phyloP scores from a whole-genome alignment of 2,329 filamentous ascomycete species.

The Orbilia brochopaga region DNA sequence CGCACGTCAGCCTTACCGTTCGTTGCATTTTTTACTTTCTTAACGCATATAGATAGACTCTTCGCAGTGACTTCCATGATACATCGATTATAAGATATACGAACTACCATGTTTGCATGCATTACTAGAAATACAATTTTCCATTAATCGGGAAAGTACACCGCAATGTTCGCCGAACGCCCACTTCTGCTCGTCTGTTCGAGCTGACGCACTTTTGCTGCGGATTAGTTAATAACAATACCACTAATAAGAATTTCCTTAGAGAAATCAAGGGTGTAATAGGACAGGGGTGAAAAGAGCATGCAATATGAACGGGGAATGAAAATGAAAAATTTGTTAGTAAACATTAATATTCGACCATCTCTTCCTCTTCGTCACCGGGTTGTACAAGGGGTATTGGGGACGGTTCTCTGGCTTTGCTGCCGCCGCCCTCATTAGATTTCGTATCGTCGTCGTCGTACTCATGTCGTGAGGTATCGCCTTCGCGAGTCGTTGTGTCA shows the following conservation, averaged over 20 bases:
- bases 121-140: constrained; percentile 14
- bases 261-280: background rate
- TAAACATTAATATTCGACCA: constrained; percentile 46
- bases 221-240: background rate
- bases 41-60: constrained; percentile 29
- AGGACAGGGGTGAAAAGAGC: constrained; percentile 1
- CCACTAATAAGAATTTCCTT: background rate
- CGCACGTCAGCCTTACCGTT: background rate
- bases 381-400: constrained; percentile 13
- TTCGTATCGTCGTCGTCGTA: constrained; percentile 1
- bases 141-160: constrained; percentile 1
- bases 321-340: constrained; percentile 12
- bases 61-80: background rate
- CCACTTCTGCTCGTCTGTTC: background rate
- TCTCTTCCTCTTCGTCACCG: constrained; percentile 48
- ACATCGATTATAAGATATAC: background rate
- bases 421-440: background rate
- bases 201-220: background rate
- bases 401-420: constrained; percentile 18
- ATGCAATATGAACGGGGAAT: background rate
- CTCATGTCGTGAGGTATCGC: constrained; percentile 3
- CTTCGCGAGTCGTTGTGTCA: background rate
- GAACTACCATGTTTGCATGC: background rate
- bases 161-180: constrained; percentile 5
- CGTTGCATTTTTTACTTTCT: constrained; percentile 7